A percentile compares a stretch with the other conserved stretches of the same genome.
phyloP scores from a whole-genome alignment of 2,329 filamentous ascomycete species.

The Fusarium coffeatum region DNA sequence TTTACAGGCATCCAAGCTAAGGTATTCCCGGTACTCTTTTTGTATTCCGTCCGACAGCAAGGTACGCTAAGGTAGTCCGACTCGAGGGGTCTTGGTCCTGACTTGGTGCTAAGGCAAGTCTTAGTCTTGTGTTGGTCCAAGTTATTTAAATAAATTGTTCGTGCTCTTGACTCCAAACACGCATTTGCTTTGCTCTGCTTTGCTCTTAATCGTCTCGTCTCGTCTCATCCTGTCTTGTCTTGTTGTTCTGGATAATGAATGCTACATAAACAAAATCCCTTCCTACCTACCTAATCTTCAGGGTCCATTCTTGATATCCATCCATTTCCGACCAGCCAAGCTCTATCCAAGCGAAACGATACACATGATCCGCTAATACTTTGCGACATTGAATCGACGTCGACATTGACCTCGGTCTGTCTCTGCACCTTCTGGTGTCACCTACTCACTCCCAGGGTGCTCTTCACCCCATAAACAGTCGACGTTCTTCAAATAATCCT shows the following conservation, averaged over 20 bases:
- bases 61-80: slow-evolving; percentile 27
- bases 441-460: slow-evolving; percentile 7
- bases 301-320: background rate
- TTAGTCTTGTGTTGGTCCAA: slow-evolving; percentile 10
- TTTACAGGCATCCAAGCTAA: background rate
- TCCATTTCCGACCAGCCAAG: background rate
- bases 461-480: slow-evolving; percentile 3
- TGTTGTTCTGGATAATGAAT: background rate
- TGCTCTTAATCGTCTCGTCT: background rate
- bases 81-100: slow-evolving; percentile 1
- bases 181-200: background rate
- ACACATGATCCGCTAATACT: background rate
- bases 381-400: background rate
- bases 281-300: background rate
- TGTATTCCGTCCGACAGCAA: slow-evolving; percentile 40
- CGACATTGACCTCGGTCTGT: background rate
- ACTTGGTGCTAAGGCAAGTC: background rate
- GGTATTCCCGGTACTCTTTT: slow-evolving; percentile 40
- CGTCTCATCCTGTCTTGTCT: background rate
- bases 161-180: slow-evolving; percentile 8
- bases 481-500: background rate
- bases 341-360: background rate
- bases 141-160: slow-evolving; percentile 32
- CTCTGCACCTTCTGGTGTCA: slow-evolving; percentile 5
- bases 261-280: background rate